phyloP scores from a whole-genome alignment of 1,284 basidiomycete species.

The Moesziomyces antarcticus region DNA sequence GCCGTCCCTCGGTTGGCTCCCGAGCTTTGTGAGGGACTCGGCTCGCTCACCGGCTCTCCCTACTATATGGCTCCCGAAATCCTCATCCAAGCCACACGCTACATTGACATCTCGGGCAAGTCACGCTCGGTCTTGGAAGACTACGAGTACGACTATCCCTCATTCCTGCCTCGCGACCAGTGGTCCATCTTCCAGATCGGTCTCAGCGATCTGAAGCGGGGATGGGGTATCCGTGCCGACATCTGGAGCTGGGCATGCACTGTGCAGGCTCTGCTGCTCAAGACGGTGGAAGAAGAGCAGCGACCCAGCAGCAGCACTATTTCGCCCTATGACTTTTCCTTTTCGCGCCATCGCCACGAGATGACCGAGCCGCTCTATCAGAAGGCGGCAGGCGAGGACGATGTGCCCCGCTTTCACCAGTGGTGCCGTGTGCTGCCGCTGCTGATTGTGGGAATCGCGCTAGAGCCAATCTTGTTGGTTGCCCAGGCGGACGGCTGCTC shows the following conservation, averaged over 20 bases:
- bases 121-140: slow-evolving; percentile 52
- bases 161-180: slow-evolving; percentile 24
- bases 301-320: slow-evolving; percentile 47
- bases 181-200: slow-evolving; percentile 37
- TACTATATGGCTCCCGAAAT: slow-evolving; percentile 62
- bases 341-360: slow-evolving; percentile 47
- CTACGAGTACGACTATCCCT: slow-evolving; percentile 42
- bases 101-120: slow-evolving; percentile 35
- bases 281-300: slow-evolving; percentile 30
- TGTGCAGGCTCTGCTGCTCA: slow-evolving; percentile 47
- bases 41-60: slow-evolving; percentile 59
- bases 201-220: slow-evolving; percentile 48
- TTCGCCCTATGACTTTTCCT: slow-evolving; percentile 59
- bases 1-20: slow-evolving; percentile 15
- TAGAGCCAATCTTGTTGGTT: slow-evolving; percentile 27
- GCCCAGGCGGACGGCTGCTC: slow-evolving; percentile 27
- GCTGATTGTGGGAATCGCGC: slow-evolving; percentile 42
- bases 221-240: slow-evolving; percentile 59
- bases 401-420: slow-evolving; percentile 54
- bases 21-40: slow-evolving; percentile 50
- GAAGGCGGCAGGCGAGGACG: slow-evolving; percentile 37
- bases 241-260: slow-evolving; percentile 63
- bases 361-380: slow-evolving; percentile 46
- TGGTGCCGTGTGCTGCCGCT: slow-evolving; percentile 55
- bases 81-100: slow-evolving; percentile 56